Base-by-base conservation (phyloP, 306 rosid genomes). In the Malus asiatica region DNA sequence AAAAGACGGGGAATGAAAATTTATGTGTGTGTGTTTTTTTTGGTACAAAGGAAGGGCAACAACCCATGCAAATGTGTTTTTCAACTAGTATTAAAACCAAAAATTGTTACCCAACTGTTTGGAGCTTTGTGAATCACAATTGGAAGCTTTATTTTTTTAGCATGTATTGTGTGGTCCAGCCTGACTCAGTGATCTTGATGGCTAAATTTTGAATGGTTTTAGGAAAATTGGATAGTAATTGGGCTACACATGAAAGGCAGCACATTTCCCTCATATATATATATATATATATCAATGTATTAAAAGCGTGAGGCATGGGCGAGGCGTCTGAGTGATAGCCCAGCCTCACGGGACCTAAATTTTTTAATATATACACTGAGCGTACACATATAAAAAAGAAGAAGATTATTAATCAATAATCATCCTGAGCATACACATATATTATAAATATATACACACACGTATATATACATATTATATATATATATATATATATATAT, bases 41-140 rank as follows among this genome's bases (percentile, higher is more conserved):
- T 38, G 42, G 42, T 7, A 38, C 42, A 38, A 38, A 38, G 42
- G 42, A 38, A 38, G 42, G 42, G 42, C 42, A 38, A 38, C 42
- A 38, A 38, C 42, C 42, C 42, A 38, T 71, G 72, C 38, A 61
- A 55, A 59, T 46, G 33, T 77, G 60, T 59, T 70, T 62, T 78
- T 67, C 66, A 80, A 72, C 70, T 48, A 48, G 71, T 74, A 74
- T 38, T 20, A 30, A 40, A 66, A 51, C 46, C 48, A n/a, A 55
- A 69, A 62, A 22, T 82, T 35, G 71, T 68, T 64, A 45, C 30
- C 23, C 18, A 76, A 65, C 75, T 72, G 42, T 7, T 38, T 38
- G 10, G 9, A 38, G 42, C 42, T 7, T 38, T 38, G 42, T 7
- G 42, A 38, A 7, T 38, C 42, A 78, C 38, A 65, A 19, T 63